A percentile compares a stretch with the other conserved stretches of the same genome.
These are phyloP conservation scores for Sicyos edulis DNA, from an alignment of 306 rosid species.

Conservation along the genomic window DNA sequence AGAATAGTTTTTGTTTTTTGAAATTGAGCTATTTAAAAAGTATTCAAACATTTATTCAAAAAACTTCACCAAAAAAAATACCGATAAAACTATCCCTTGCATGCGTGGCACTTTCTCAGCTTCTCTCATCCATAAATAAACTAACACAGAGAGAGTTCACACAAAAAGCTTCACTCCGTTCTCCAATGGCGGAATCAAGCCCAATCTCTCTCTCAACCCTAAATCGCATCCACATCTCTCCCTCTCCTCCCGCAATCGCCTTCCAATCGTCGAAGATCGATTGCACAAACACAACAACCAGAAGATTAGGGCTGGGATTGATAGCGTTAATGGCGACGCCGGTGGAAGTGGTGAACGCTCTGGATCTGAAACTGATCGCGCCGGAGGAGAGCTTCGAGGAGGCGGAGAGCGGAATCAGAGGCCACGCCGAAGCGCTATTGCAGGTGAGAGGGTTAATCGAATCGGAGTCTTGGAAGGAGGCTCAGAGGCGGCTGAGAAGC, in stretches of 20 bases:
- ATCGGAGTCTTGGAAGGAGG: conserved; percentile 49
- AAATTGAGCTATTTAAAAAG: neutral
- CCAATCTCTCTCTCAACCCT: conserved; percentile 3
- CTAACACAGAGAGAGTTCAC: neutral
- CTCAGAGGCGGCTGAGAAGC: conserved; percentile 45
- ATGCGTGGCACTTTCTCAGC: neutral
- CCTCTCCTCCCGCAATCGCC: neutral
- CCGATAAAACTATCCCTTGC: neutral
- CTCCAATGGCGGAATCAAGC: conserved; percentile 12
- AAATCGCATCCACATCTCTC: neutral
- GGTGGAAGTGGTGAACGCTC: conserved; percentile 30
- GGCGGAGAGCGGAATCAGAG: conserved; percentile 38
- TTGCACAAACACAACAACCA: neutral
- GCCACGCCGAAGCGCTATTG: conserved; percentile 29
- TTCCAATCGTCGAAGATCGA: neutral
- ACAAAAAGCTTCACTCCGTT: neutral
- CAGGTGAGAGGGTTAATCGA: conserved; percentile 46
- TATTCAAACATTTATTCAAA: no score
- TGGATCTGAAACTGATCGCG: conserved; percentile 36
- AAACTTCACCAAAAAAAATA: neutral
- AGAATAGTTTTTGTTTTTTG: no score
- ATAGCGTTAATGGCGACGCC: conserved; percentile 18
- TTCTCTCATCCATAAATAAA: neutral
- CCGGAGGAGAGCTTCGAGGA: conserved; percentile 36
- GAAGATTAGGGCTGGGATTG: conserved; percentile 25